Evolutionary conservation across 176 grass and related monocot species (phyloP), one percentile per base, ranked within the genome.

Genomic region (Oryza meridionalis): DNA sequence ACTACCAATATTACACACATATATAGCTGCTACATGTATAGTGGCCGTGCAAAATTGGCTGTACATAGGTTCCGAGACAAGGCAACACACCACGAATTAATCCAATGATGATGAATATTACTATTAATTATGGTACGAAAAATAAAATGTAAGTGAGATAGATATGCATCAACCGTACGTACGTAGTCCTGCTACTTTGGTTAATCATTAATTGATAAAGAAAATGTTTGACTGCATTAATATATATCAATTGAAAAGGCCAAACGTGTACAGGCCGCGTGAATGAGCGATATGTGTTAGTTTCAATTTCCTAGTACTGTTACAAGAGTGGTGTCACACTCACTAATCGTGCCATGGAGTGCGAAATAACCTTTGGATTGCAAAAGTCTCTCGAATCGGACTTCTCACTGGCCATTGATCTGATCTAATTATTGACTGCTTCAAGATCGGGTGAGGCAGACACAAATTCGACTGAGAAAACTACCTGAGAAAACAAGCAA

Each of bases 401-500:
- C 46, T 59, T 37, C 40, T 59, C 85, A 38, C 69, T 62, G 37
- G 13, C 17, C 68, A 42, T 81, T 67, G 74, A 43, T 61, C n/a
- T 67, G 74, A 43, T 61, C n/a, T 38, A 70, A 7, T 43, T 69
- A 81, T 84, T 61, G 55, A 61, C 81, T 4, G 40, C 46, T 1
- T 88, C 80, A 26, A 82, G 15, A 77, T 81, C 25, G 75, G 1
- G 1, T 43, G 67, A 26, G 10, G 63, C 14, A 77, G 17, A 40
- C 35, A 45, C 12, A 24, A 62, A 74, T 49, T 79, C 19, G 26
- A 70, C 43, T 24, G 6, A 11, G 62, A 16, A 27, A 45, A 2
- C 47, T 73, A 17, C 73, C 9, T 14, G 7, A 72, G 38, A 69
- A 72, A 61, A 75, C 65, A 84, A 72, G 26, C 69, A 73, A 74